Base-by-base conservation (phyloP, 2,329 filamentous ascomycete genomes). In the Sclerotinia nivalis region DNA sequence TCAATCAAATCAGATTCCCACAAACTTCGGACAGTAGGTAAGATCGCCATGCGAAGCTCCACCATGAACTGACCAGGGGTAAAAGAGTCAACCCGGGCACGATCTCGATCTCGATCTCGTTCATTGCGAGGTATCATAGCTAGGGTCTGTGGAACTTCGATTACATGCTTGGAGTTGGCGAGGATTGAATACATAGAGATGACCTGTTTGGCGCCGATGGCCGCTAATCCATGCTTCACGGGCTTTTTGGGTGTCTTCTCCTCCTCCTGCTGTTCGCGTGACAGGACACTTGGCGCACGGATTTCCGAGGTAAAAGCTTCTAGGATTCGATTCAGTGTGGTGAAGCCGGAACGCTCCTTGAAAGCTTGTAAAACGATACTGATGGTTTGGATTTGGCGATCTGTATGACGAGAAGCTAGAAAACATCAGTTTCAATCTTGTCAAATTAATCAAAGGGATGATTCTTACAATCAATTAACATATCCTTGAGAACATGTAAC, bases 1-100 rank as follows among this genome's bases (percentile, higher is more conserved):
- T 97, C 93, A 25, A 96, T 88, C 61, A 97, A 87, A 37, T 88
- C 84, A 0, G 93, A 96, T 74, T 93, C 89, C 96, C 96, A 99
- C 40, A 98, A 86, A 60, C 89, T 86, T 69, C 87, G 86, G 54
- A 96, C 86, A 59, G 91, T 87, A 0, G 93, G 92, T 20, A 97
- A 82, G 37, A 97, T 88, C 37, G 89, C 88, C 81, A 91, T 88
- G 55, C 96, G 90, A 55, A 98, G 81, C 78, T 98, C 95, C 8
- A 98, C 89, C 20, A 97, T 83, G 69, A 98, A 91, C 75, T 97
- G 95, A 1, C 87, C 84, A 20, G 89, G 85, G 13, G 84, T 82
- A 78, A 92, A 92, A 75, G 85, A 87, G 74, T 90, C 87, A 13
- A 85, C 20, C 40, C 84, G 83, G 64, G 84, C 83, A 49, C 85